Conservation (phyloP, 805 yeast genomes). For the Zygoascus flipseniorum region DNA sequence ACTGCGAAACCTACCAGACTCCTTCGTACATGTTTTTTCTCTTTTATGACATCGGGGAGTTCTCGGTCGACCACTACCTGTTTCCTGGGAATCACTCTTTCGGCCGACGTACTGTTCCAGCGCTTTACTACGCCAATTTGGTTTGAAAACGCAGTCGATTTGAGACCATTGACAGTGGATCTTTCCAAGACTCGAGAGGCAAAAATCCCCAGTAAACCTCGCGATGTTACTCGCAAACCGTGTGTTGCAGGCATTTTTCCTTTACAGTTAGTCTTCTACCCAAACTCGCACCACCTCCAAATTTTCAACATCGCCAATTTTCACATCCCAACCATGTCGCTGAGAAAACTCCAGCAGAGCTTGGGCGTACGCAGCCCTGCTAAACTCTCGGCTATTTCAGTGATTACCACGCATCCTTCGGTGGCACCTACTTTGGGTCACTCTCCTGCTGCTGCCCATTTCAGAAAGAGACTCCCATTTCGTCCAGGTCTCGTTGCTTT, state of each 20-base stretch:
- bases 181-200: no score
- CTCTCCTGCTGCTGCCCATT: constrained; percentile 59
- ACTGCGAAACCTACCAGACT: constrained; percentile 49
- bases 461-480: constrained; percentile 59
- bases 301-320: neutral
- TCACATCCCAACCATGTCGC: neutral
- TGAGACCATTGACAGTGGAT: no score
- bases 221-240: neutral
- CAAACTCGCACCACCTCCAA: neutral
- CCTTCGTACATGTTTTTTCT: constrained; percentile 40
- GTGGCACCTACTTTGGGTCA: constrained; percentile 48
- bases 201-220: neutral
- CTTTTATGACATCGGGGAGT: constrained; percentile 50
- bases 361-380: constrained; percentile 16
- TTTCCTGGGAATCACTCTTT: neutral
- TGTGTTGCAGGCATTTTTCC: neutral
- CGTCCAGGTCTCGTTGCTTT: constrained; percentile 82
- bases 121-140: neutral
- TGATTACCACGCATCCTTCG: constrained; percentile 27
- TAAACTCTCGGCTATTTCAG: constrained; percentile 27
- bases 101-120: neutral
- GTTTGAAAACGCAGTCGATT: no score
- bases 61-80: constrained; percentile 62
- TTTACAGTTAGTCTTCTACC: no score
- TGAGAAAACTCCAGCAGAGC: neutral